Conservation (phyloP, 176 grass and related monocot species). For the Dactylis glomerata region DNA sequence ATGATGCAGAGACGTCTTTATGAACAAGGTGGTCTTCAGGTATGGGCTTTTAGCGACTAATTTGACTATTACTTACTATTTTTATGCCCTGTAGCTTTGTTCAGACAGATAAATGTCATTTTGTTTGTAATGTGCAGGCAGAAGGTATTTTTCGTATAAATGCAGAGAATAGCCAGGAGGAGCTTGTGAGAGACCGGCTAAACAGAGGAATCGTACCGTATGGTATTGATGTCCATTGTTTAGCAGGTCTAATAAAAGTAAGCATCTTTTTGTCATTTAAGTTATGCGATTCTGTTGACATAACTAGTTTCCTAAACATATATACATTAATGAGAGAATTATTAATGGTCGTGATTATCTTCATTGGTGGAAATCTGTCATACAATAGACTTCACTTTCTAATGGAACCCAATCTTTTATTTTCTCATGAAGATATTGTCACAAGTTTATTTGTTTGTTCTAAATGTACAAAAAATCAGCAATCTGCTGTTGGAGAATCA, state of each 20-base stretch:
- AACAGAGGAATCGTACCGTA: conserved; percentile 62
- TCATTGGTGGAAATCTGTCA: not conserved
- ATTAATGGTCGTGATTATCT: conserved; percentile 1
- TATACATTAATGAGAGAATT: not conserved
- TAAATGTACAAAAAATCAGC: conserved; percentile 13
- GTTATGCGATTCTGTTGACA: not conserved
- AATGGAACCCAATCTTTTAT: not conserved
- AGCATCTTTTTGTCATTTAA: conserved; percentile 2
- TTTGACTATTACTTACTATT: not conserved
- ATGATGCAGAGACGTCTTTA: conserved; percentile 77
- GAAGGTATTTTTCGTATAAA: conserved; percentile 87
- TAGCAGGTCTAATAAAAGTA: conserved; percentile 77
- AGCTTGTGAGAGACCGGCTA: conserved; percentile 59
- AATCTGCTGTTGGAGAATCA: conserved; percentile 12
- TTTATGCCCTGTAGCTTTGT: not conserved
- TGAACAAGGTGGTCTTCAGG: conserved; percentile 66
- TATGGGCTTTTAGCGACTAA: conserved; percentile 12
- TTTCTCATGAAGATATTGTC: conserved; percentile 10
- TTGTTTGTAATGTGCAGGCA: conserved; percentile 34
- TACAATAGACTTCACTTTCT: conserved; percentile 14
- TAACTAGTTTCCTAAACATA: not conserved
- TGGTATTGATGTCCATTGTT: conserved; percentile 78
- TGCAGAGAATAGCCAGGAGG: conserved; percentile 67
- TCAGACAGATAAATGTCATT: conserved; percentile 7
- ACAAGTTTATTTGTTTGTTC: not conserved